Conservation (phyloP, 2,329 filamentous ascomycete species). For the Hymenoscyphus scutula region DNA sequence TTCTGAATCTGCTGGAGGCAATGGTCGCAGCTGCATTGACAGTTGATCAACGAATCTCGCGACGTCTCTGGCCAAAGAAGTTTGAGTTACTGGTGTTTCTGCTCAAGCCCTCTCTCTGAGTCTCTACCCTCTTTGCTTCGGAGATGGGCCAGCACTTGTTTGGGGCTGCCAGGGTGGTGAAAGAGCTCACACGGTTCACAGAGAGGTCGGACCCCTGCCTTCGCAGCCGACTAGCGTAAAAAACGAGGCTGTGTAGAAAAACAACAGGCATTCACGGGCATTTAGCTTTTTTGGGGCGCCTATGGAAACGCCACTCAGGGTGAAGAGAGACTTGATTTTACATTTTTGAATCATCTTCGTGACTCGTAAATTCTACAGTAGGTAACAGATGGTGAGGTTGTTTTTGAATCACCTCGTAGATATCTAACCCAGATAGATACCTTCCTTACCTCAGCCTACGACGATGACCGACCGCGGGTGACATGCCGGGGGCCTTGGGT, state of each 20-base stretch:
- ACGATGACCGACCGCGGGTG: not conserved
- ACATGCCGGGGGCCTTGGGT: not conserved
- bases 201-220: not conserved
- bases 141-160: not conserved
- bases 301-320: not conserved
- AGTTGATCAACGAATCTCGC: not conserved
- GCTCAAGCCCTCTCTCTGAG: not conserved
- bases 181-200: not conserved
- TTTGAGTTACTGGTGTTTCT: not conserved
- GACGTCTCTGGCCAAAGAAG: not conserved
- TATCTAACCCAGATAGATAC: no score
- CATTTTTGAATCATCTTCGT: not conserved
- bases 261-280: not conserved
- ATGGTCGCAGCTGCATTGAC: not conserved
- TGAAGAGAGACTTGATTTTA: not conserved
- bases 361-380: no score
- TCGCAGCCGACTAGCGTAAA: conserved; percentile 3
- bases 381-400: not conserved
- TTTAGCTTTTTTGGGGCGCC: not conserved
- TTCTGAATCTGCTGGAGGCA: not conserved
- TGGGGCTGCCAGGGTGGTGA: no score
- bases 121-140: not conserved
- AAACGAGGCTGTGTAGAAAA: conserved; percentile 8
- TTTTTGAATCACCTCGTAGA: no score
- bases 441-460: no score